Percentiles rank a stretch among this genome's conserved stretches.
phyloP scores from a whole-genome alignment of 805 yeast genomes.

The Soucietia sequanensis region DNA sequence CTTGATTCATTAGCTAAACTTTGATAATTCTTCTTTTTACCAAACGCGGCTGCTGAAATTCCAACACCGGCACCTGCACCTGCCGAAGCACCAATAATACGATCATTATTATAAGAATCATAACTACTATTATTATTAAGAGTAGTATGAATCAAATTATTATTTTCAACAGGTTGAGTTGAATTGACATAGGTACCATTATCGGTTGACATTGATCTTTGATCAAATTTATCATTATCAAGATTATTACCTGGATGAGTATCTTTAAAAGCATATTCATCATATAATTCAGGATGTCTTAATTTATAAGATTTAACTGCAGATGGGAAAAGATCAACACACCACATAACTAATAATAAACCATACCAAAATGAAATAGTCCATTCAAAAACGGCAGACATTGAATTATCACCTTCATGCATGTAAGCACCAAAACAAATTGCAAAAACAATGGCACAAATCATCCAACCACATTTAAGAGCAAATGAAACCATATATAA shows the following conservation, averaged over 20 bases:
- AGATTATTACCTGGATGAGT: conserved; percentile 9
- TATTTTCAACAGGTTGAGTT: background rate
- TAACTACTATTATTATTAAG: no score
- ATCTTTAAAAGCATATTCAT: conserved; percentile 14
- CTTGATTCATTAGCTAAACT: no score
- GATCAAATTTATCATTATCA: conserved; percentile 3
- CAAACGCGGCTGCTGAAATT: no score
- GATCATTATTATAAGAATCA: no score
- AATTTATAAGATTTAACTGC: conserved; percentile 35
- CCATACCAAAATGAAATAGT: conserved; percentile 83
- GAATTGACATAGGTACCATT: background rate
- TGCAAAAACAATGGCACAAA: conserved; percentile 65
- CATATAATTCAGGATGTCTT: conserved; percentile 27
- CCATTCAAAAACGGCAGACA: conserved; percentile 81
- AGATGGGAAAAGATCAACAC: conserved; percentile 70
- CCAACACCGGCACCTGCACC: no score
- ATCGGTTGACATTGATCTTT: background rate
- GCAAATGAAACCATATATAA: conserved; percentile 48
- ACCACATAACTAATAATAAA: conserved; percentile 56
- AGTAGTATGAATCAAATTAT: background rate
- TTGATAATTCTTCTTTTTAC: no score
- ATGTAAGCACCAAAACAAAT: conserved; percentile 57
- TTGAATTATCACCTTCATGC: conserved; percentile 34
- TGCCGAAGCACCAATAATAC: no score
- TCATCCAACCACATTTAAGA: conserved; percentile 63